These are phyloP conservation scores for Peziza echinospora DNA, from an alignment of 495 filamentous ascomycete species.

Conservation along the genomic window DNA sequence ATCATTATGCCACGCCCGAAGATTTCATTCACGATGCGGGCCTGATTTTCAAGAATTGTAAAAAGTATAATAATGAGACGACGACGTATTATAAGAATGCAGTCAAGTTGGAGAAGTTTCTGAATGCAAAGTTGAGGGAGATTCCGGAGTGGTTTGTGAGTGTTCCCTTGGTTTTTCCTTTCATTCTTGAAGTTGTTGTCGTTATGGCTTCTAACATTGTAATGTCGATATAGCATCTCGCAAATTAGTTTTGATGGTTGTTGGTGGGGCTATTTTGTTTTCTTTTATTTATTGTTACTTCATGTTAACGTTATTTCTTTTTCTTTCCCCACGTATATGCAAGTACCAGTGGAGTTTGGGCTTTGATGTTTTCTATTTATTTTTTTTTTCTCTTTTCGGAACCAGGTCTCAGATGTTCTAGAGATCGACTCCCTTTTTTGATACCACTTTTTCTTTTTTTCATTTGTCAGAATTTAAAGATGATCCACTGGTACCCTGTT, in stretches of 20 bases:
- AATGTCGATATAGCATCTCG: neutral
- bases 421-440: too few relatives aligned
- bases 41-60: constrained; percentile 86
- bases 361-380: too few relatives aligned
- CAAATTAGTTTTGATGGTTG: neutral
- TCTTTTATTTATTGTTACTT: neutral
- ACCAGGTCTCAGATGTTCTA: too few relatives aligned
- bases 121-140: constrained; percentile 81
- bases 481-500: too few relatives aligned
- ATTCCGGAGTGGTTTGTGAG: constrained; percentile 88
- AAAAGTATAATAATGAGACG: constrained; percentile 85
- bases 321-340: too few relatives aligned
- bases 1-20: constrained; percentile 74
- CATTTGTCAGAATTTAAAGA: too few relatives aligned
- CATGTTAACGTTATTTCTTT: too few relatives aligned
- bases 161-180: constrained; percentile 7
- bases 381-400: too few relatives aligned
- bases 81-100: constrained; percentile 91
- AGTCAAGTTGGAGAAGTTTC: constrained; percentile 87
- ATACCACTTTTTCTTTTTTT: too few relatives aligned
- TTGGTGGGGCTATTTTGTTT: neutral
- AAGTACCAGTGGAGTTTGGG: too few relatives aligned
- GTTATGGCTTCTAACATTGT: neutral
- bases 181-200: neutral
- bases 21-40: constrained; percentile 84